Evolutionary conservation across 495 filamentous ascomycete species (phyloP), one percentile per base, ranked within the genome.

Genomic region (Aspergillus egyptiacus): DNA sequence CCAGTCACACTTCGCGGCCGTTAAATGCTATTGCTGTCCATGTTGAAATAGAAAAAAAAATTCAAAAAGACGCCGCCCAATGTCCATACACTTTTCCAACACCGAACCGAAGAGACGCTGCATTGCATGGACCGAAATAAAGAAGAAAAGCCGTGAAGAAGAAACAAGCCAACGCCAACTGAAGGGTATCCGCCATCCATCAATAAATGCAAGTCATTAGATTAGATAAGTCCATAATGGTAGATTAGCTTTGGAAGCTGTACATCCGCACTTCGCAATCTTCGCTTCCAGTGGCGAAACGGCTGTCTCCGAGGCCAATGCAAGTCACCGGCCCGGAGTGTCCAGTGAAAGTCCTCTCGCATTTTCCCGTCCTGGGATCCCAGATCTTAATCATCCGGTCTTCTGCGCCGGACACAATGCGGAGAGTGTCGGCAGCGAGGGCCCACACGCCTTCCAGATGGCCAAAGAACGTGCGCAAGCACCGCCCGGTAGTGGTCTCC

Each of bases 381-480:
- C 94, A 98, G 30, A 94, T 84, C 64, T 96, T 96, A 64, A 95
- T 86, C 82, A 91, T 96, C 30, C 86, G 81, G 67, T 99, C 93
- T 65, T 96, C 84, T 27, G 87, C 85, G 9, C 91, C 93, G 44
- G 84, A 86, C 27, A 96, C 88, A 23, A 95, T 80, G 13, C 93
- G 81, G 27, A 99, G 72, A 0, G 86, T 89, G 62, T 99, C 94
- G 2, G 87, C 94, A 1, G 87, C 91, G 5, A 99, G 76, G 8
- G 87, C 85, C 93, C 93, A 99, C 18, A 99, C 83, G 19, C 93
- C 93, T 63, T 97, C 93, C 18, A 99, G 72, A 55, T 99, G 93
- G 0, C 93, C 93, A 51, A 97, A 99, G 68, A 95, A 91, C 3
- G 89, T 96, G 43, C 87, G 87, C 8, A 95, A 70, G 59, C 88